Base-by-base conservation (phyloP, 2,329 filamentous ascomycete species). In the Trichophyton schoenleinii region DNA sequence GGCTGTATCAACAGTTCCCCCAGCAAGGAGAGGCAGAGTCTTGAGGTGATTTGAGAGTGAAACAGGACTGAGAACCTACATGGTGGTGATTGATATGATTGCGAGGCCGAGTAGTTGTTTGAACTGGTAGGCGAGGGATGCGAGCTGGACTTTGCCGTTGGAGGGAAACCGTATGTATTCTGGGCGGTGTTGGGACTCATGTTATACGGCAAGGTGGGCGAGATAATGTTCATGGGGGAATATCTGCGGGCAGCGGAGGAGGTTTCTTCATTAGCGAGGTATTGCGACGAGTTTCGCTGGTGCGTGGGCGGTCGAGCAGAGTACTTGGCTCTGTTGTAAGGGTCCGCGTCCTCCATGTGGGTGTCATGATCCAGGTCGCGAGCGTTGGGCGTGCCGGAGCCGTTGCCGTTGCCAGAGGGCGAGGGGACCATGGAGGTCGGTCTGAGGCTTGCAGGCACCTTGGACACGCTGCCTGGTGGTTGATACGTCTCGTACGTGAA, bases 161-260 rank as follows among this genome's bases (percentile, higher is more conserved):
- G 80, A 78, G 78, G 87, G 77, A 82, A 80, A 55, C 74, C 74
- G 66, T 81, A 81, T 34, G 76, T 69, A 68, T 74, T 75, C 63
- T 78, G 77, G 67, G 80, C 66, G 72, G 79, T 78, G 71, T 78
- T 83, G 64, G 79, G 83, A 72, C 79, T 88, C 76, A 77, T 81
- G 71, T 83, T 82, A 76, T 95, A 95, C 38, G 90, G 86, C 61
- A 88, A 87, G 38, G 87, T 84, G 46, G 91, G 89, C 63, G 91
- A 90, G 64, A 95, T 79, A 15, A 85, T 83, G 73, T 96, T 92
- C 91, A 96, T 96, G 65, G 92, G 94, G 55, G 92, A 97, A 76
- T 97, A 97, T 71, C 91, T 85, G 73, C 95, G 89, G 63, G 91
- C 89, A 62, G 90, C 89, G 25, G 41, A 13, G 58, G 89, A 81